phyloP scores from a whole-genome alignment of 306 rosid species.

The Rubus parviflorus region DNA sequence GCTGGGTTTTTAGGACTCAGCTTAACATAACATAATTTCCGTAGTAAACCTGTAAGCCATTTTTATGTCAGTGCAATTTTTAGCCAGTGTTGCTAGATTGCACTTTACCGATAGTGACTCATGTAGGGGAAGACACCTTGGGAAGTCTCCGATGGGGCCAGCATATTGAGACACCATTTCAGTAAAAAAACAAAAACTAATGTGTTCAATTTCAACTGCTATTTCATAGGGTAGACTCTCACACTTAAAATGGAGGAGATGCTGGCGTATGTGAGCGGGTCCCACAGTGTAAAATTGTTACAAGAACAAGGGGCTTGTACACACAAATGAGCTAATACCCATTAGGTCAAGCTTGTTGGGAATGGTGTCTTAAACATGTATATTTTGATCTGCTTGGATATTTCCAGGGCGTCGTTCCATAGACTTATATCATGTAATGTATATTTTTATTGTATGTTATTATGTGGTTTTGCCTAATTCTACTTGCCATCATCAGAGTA shows the following conservation, averaged over 20 bases:
- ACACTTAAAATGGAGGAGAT: background rate
- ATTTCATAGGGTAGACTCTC: background rate
- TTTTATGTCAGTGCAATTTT: background rate
- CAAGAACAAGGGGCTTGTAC: background rate
- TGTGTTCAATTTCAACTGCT: background rate
- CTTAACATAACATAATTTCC: background rate
- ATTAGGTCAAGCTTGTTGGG: background rate
- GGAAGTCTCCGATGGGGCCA: background rate
- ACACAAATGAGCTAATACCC: background rate
- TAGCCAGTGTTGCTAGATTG: background rate
- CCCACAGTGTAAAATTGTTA: background rate
- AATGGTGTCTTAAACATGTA: background rate
- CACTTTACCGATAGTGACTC: background rate
- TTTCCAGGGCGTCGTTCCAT: background rate
- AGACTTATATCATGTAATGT: background rate
- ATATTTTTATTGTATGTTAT: background rate
- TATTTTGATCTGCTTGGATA: background rate
- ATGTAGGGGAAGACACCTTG: background rate
- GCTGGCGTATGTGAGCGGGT: background rate
- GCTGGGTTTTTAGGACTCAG: background rate
- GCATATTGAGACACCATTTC: background rate
- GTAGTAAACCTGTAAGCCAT: background rate
- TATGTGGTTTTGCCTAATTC: background rate
- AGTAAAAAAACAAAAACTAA: background rate
- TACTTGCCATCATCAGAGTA: background rate